Conservation (phyloP, 768 basidiomycete genomes). For the Podaxis mareebaensis region DNA sequence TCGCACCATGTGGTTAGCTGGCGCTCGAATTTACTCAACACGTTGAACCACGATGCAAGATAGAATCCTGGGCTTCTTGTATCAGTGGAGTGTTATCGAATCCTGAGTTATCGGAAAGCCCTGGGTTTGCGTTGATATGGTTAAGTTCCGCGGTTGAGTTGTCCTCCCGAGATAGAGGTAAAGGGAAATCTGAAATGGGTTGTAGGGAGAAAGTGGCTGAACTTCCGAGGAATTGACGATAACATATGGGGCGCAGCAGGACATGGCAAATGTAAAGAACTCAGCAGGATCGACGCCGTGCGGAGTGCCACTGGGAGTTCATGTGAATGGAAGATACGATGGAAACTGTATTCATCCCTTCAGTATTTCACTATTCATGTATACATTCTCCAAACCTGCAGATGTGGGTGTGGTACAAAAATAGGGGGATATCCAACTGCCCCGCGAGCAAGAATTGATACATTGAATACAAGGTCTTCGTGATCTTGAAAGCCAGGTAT, state of each 20-base stretch:
- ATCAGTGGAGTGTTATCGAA: not conserved
- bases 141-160: constrained; percentile 1
- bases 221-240: not conserved
- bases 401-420: not conserved
- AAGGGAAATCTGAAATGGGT: constrained; percentile 3
- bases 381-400: constrained; percentile 3
- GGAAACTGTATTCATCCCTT: not conserved
- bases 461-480: not conserved
- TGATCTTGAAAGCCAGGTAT: not conserved
- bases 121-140: not conserved
- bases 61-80: not conserved
- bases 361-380: not conserved
- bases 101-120: not conserved
- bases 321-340: not conserved
- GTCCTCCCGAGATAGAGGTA: not conserved
- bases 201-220: not conserved
- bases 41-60: not conserved
- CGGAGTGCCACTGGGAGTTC: no score
- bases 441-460: not conserved
- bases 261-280: not conserved
- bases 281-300: not conserved
- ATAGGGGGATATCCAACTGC: constrained; percentile 2
- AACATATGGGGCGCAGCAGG: constrained; percentile 2
- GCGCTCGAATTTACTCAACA: not conserved
- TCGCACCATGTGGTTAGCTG: not conserved